Percentiles rank a stretch among this genome's conserved stretches.
Conservation (phyloP, 2,329 filamentous ascomycete species). For the Fusarium udum region DNA sequence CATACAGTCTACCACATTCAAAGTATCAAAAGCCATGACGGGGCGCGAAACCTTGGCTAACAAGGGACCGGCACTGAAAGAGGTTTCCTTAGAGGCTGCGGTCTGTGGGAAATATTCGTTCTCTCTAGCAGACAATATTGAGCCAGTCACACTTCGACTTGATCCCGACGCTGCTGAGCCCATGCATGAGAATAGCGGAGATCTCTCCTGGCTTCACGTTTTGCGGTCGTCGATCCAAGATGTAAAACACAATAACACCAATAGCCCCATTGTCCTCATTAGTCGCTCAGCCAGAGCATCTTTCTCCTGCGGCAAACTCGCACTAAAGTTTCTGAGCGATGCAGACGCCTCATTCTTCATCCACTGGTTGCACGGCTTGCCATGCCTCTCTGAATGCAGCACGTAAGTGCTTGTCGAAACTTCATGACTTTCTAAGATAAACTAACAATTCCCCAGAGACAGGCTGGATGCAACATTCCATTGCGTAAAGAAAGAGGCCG, state of each 20-base stretch:
- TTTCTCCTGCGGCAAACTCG: slow-evolving; percentile 16
- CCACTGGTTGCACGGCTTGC: slow-evolving; percentile 20
- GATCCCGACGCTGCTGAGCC: slow-evolving; percentile 1
- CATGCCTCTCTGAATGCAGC: not conserved
- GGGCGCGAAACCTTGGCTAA: not conserved
- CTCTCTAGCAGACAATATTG: not conserved
- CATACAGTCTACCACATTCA: slow-evolving; percentile 40
- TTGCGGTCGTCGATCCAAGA: slow-evolving; percentile 14
- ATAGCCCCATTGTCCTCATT: slow-evolving; percentile 36
- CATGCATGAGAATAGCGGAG: not conserved
- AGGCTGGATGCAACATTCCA: slow-evolving; percentile 21
- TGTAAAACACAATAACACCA: slow-evolving; percentile 22
- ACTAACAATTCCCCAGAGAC: slow-evolving; percentile 21
- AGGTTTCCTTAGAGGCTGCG: slow-evolving; percentile 37
- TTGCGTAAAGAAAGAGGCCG: not conserved
- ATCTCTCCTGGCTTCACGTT: slow-evolving; percentile 38
- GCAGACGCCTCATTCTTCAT: slow-evolving; percentile 22
- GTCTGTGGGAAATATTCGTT: slow-evolving; percentile 32
- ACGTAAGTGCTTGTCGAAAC: slow-evolving; percentile 24
- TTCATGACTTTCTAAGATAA: not conserved
- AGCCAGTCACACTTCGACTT: slow-evolving; percentile 11
- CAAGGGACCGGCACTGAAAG: not conserved
- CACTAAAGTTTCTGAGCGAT: slow-evolving; percentile 32
- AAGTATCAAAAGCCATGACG: not conserved
- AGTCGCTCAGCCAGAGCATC: slow-evolving; percentile 26